These are phyloP conservation scores for Pisolithus sp. DNA, from an alignment of 768 basidiomycete species.

Conservation along the genomic window DNA sequence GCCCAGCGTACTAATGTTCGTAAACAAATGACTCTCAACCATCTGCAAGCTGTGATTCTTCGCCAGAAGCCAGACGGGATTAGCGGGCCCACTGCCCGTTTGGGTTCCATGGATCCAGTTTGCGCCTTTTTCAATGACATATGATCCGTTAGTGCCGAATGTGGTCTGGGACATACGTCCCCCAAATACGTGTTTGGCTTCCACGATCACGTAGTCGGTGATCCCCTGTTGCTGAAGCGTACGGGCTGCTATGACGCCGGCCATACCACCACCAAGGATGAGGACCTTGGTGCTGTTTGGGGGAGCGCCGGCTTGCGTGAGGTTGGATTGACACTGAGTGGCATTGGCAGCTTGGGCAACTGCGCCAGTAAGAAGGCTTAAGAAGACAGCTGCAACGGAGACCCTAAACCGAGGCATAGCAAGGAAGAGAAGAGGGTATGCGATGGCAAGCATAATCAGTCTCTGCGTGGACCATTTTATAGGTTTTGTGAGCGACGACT, in stretches of 20 bases:
- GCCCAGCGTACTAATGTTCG: neutral
- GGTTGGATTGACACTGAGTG: neutral
- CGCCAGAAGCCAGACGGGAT: constrained; percentile 56
- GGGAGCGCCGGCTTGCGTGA: neutral
- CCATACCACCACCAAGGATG: constrained; percentile 60
- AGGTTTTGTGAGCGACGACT: too few species aligned
- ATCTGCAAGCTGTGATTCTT: constrained; percentile 48
- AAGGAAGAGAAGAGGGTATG: neutral
- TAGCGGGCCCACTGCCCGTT: constrained; percentile 40
- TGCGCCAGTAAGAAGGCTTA: neutral
- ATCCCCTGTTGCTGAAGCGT: constrained; percentile 49
- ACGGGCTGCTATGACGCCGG: constrained; percentile 60
- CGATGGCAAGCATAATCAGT: neutral
- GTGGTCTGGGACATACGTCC: constrained; percentile 46
- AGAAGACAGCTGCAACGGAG: constrained; percentile 2
- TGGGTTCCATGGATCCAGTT: constrained; percentile 60
- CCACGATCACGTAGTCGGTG: constrained; percentile 53
- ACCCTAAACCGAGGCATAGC: constrained; percentile 11
- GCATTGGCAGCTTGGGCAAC: constrained; percentile 3
- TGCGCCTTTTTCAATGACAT: constrained; percentile 49
- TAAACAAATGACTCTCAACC: constrained; percentile 30
- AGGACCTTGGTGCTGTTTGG: constrained; percentile 34
- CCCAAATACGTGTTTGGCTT: constrained; percentile 52
- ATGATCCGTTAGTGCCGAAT: constrained; percentile 35
- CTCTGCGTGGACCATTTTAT: too few species aligned